Evolutionary conservation across 2,329 filamentous ascomycete species (phyloP).

Genomic region (Xylariaceae sp.): DNA sequence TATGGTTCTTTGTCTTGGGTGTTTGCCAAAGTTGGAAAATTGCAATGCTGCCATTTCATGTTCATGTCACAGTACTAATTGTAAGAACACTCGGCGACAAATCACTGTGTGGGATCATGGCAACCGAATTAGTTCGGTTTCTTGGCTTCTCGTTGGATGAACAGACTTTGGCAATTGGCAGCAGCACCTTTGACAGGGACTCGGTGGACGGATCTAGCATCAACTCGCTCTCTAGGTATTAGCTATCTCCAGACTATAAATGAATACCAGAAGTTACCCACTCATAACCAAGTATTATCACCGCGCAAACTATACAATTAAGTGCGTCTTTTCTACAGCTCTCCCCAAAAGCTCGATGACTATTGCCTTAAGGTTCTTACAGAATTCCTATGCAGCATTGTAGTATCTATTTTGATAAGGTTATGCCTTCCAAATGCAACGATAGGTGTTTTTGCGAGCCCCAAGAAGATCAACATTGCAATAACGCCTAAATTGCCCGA

Average conservation of each 20-base stretch:
- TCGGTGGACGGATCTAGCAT: slow-evolving; percentile 32
- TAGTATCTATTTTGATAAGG: too few relatives aligned
- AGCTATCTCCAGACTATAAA: slow-evolving; percentile 42
- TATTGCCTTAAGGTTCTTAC: too few relatives aligned
- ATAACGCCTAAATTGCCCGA: too few relatives aligned
- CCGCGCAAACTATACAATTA: too few relatives aligned
- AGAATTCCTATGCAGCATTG: too few relatives aligned
- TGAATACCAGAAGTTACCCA: slow-evolving; percentile 63
- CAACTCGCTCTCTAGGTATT: slow-evolving; percentile 64
- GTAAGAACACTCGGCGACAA: slow-evolving; percentile 10
- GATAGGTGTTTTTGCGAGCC: too few relatives aligned
- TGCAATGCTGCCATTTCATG: slow-evolving; percentile 26
- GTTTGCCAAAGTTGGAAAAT: slow-evolving; percentile 21
- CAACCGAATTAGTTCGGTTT: slow-evolving; percentile 21
- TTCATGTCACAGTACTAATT: slow-evolving; percentile 25
- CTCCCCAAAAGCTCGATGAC: too few relatives aligned
- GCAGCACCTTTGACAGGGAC: slow-evolving; percentile 21
- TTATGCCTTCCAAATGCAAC: too few relatives aligned
- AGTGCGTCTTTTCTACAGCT: too few relatives aligned
- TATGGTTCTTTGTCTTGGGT: slow-evolving; percentile 23
- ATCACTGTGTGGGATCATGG: slow-evolving; percentile 8
- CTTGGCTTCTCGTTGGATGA: slow-evolving; percentile 25
- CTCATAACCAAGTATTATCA: too few relatives aligned
- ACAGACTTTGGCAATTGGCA: slow-evolving; percentile 28
- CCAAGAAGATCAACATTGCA: too few relatives aligned